Percentiles rank a stretch among this genome's conserved stretches.
phyloP scores from a whole-genome alignment of 2,329 filamentous ascomycete genomes.

The Phoma sp. region DNA sequence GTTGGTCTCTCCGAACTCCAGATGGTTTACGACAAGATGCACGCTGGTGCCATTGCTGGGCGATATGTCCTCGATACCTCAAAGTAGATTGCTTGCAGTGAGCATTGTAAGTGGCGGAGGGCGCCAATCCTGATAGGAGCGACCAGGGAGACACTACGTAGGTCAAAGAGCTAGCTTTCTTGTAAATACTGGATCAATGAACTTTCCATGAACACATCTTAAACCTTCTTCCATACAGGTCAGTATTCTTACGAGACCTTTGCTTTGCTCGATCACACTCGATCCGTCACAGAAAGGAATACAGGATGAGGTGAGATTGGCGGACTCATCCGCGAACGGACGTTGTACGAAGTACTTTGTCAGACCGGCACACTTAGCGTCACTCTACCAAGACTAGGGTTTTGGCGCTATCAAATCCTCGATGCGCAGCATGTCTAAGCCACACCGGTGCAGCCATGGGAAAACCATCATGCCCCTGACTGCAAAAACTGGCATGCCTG shows the following conservation, averaged over 20 bases:
- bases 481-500: neutral
- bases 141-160: constrained; percentile 4
- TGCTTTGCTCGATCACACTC: too few species aligned
- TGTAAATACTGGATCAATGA: constrained; percentile 12
- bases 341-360: neutral
- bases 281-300: neutral
- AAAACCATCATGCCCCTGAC: neutral
- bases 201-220: neutral
- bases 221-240: too few species aligned
- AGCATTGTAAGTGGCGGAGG: neutral
- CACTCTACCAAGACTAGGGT: neutral
- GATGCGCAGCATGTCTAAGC: constrained; percentile 6
- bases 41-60: constrained; percentile 73
- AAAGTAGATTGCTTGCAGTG: constrained; percentile 28
- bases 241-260: too few species aligned
- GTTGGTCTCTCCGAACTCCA: constrained; percentile 81
- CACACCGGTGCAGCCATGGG: neutral
- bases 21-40: constrained; percentile 75
- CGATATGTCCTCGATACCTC: constrained; percentile 78
- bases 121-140: constrained; percentile 9
- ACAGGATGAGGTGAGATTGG: neutral
- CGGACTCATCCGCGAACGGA: neutral
- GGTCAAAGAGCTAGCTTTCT: constrained; percentile 8
- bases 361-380: constrained; percentile 1
- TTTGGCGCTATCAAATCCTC: neutral